A percentile compares a stretch with the other conserved stretches of the same genome.
phyloP scores from a whole-genome alignment of 2,329 filamentous ascomycete species.

The Cladosporium sp. region DNA sequence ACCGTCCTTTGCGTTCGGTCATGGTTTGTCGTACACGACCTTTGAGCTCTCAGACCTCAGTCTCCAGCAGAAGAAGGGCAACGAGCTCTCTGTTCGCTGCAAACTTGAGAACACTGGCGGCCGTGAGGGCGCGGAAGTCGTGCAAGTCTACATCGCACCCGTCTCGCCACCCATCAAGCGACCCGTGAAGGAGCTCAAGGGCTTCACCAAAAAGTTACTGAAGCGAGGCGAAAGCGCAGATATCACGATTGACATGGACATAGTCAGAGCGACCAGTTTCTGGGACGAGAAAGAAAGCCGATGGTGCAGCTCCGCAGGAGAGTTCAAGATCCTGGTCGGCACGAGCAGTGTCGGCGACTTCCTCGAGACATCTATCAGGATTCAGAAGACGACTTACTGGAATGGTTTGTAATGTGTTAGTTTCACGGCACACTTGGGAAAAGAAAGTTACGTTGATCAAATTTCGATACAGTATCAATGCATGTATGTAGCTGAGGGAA shows the following conservation, averaged over 20 bases:
- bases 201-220: constrained; percentile 65
- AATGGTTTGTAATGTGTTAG: constrained; percentile 5
- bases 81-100: constrained; percentile 46
- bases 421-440: neutral
- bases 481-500: neutral
- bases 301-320: constrained; percentile 67
- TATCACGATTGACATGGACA: constrained; percentile 59
- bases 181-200: constrained; percentile 69
- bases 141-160: constrained; percentile 68
- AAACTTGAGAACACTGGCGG: constrained; percentile 59
- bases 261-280: constrained; percentile 61
- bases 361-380: constrained; percentile 8
- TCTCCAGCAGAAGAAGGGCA: constrained; percentile 5
- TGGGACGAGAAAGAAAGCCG: constrained; percentile 67
- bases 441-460: neutral
- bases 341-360: constrained; percentile 17
- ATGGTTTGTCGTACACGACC: constrained; percentile 17
- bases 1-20: constrained; percentile 13
- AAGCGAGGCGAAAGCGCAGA: constrained; percentile 58
- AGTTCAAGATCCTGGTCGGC: constrained; percentile 62
- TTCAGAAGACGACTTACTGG: constrained; percentile 17
- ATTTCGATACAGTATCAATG: neutral
- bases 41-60: constrained; percentile 14
- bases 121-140: constrained; percentile 61
- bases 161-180: constrained; percentile 62